Conservation (phyloP, 345 rosid species). For the rapeseed (Brassica napus) region Da-Ae NC_063452.1:12027001-12027500, state of each 20-base stretch:
- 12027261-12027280: too few species aligned
- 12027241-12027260: too few species aligned
- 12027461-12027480: constrained; percentile 95
- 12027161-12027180: constrained; percentile 96
- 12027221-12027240: too few species aligned
- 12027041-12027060: background rate
- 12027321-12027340: too few species aligned
- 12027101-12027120: background rate
- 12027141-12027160: constrained; percentile 93
- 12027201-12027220: constrained; percentile 57
- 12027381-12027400: constrained; percentile 73
- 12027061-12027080: background rate
- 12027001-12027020: constrained; percentile 97
- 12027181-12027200: constrained; percentile 93
- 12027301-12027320: too few species aligned
- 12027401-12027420: constrained; percentile 88
- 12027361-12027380: background rate
- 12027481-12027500: constrained; percentile 67
- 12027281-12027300: too few species aligned
- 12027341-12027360: background rate
- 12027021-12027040: constrained; percentile 82
- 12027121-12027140: constrained; percentile 94
- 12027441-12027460: constrained; percentile 79
- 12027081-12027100: background rate
- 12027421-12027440: constrained; percentile 68